Evolutionary conservation across 139 green algal genomes (phyloP).

Genomic region (Mesotaenium endlicherianum): DNA sequence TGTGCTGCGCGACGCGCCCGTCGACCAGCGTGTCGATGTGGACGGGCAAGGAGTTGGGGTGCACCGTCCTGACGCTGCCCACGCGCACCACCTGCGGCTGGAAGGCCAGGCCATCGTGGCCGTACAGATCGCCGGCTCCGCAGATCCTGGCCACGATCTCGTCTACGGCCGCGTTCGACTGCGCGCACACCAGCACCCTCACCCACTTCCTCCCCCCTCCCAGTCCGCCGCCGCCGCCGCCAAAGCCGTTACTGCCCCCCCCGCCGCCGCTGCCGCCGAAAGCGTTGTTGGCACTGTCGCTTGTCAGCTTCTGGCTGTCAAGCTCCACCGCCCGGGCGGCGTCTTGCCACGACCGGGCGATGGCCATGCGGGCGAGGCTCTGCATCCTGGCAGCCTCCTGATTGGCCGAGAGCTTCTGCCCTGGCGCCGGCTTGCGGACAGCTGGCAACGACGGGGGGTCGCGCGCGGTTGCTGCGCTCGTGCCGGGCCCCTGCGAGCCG

Average conservation of each 20-base stretch:
- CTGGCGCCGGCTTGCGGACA: not conserved
- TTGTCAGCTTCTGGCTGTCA: not conserved
- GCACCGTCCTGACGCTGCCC: constrained; percentile 26
- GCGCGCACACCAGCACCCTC: constrained; percentile 47
- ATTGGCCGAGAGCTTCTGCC: not conserved
- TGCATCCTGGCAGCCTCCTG: not conserved
- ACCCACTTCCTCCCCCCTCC: not conserved
- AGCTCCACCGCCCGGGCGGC: constrained; percentile 17
- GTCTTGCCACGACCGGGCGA: constrained; percentile 23
- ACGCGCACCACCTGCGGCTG: constrained; percentile 35
- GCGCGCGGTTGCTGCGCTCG: not conserved
- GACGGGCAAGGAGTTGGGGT: constrained; percentile 37
- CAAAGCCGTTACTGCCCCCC: not conserved
- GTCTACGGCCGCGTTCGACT: constrained; percentile 51
- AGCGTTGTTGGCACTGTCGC: not conserved
- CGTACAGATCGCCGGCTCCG: constrained; percentile 10
- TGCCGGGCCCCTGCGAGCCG: not conserved
- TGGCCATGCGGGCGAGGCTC: not conserved
- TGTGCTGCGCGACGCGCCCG: not conserved
- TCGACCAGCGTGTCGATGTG: constrained; percentile 43
- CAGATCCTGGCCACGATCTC: constrained; percentile 42
- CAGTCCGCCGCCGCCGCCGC: not conserved
- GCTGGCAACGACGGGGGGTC: not conserved
- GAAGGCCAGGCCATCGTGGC: not conserved
- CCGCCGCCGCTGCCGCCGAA: not conserved